Conservation (phyloP, 768 basidiomycete genomes). For the Floccularia luteovirens region DNA sequence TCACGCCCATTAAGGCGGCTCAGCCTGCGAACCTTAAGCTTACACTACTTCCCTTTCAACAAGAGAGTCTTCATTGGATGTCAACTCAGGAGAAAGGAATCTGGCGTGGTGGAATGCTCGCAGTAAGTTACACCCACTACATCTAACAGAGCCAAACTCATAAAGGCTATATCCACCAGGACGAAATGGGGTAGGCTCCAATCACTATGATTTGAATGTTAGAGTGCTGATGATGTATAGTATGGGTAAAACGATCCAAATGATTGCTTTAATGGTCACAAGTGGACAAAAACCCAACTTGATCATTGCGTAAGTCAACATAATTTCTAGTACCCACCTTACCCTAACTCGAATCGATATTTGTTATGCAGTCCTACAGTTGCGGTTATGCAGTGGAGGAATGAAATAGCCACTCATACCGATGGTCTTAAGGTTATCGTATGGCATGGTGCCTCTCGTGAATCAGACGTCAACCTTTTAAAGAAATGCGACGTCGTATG, state of each 20-base stretch:
- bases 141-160: background rate
- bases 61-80: constrained; percentile 96
- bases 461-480: constrained; percentile 58
- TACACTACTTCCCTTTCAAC: constrained; percentile 88
- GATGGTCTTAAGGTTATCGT: constrained; percentile 77
- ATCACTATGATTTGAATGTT: background rate
- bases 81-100: constrained; percentile 79
- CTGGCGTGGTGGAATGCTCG: constrained; percentile 91
- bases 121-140: constrained; percentile 48
- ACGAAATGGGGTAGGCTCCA: constrained; percentile 78
- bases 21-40: constrained; percentile 84
- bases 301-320: constrained; percentile 73
- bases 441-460: constrained; percentile 85
- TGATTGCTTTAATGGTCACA: constrained; percentile 81
- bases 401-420: constrained; percentile 86
- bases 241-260: constrained; percentile 96
- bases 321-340: no score
- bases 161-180: constrained; percentile 29
- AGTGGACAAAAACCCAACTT: constrained; percentile 78
- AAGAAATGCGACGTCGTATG: constrained; percentile 83
- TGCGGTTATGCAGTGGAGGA: constrained; percentile 79
- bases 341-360: constrained; percentile 47
- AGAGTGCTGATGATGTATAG: constrained; percentile 21
- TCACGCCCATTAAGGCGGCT: constrained; percentile 59
- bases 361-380: constrained; percentile 37